Evolutionary conservation across 306 rosid species (phyloP), one percentile per base, ranked within the genome.

Genomic region (Begonia loranthoides): DNA sequence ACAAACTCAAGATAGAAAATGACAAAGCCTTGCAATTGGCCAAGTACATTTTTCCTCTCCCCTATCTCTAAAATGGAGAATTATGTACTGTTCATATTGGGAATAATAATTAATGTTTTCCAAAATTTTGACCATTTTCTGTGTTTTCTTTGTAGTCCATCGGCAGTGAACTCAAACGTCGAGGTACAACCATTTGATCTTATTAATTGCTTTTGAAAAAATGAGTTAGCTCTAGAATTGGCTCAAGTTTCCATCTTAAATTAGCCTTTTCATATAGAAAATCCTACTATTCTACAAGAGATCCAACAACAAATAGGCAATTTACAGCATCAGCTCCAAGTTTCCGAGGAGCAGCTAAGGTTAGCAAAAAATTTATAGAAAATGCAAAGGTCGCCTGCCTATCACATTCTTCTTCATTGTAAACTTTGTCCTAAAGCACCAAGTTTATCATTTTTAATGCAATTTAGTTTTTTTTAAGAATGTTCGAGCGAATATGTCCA

Each of bases 261-360:
- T 5, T 9, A 17, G 0, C 12, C 12, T 53, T 38, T 17, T 13
- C 17, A 45, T 40, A 48, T 41, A 49, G 9, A 12, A 45, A 54
- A 12, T 49, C 9, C 36, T 47, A 55, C 33, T 36, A 11, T 40
- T 1, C 33, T 62, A 14, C 36, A 89, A 95, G 95, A 89, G 36
- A 80, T 82, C 21, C 87, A 79, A 36, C 87, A 78, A 38, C 87
- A 85, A 69, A 69, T 82, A 52, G 63, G 53, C 46, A 66, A 77
- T n/a, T 45, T 85, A 54, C 83, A 78, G 41, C 95, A 89, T 46
- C 87, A 82, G 50, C 78, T 84, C 63, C 95, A 85, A 70, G 73
- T 82, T 62, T 77, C 76, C 0, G 90, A 89, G 57, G 87, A 82
- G 51, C 94, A 79, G n/a, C 60, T 89, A 55, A 76, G 97, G 97